Conservation (phyloP, 805 yeast genomes). For the Candida tibetensis region DNA sequence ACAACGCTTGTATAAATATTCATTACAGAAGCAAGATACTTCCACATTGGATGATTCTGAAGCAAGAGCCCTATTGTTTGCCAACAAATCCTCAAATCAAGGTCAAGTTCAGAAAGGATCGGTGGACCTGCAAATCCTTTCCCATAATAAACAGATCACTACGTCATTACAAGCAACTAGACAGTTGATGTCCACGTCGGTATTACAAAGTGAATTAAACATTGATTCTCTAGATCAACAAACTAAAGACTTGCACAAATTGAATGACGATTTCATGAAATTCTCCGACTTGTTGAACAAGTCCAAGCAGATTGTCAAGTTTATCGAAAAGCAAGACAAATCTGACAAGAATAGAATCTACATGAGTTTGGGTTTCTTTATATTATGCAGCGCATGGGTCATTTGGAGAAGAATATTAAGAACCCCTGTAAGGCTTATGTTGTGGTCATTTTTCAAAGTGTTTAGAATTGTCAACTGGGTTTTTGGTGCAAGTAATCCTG, state of each 20-base stretch:
- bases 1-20: constrained; percentile 28
- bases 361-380: constrained; percentile 44
- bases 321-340: constrained; percentile 51
- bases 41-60: constrained; percentile 1
- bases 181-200: constrained; percentile 47
- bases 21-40: background rate
- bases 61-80: constrained; percentile 19
- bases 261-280: constrained; percentile 40
- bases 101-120: constrained; percentile 20
- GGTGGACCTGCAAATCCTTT: constrained; percentile 40
- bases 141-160: constrained; percentile 47
- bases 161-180: constrained; percentile 46
- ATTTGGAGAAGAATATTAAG: constrained; percentile 48
- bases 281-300: constrained; percentile 41
- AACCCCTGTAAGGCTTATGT: constrained; percentile 40
- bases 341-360: constrained; percentile 49
- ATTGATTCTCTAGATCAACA: constrained; percentile 48
- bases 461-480: constrained; percentile 19
- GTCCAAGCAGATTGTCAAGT: constrained; percentile 46
- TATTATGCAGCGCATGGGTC: constrained; percentile 47
- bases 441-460: constrained; percentile 47
- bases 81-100: constrained; percentile 17
- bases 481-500: background rate
- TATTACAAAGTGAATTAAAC: constrained; percentile 51
- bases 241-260: constrained; percentile 35